A percentile compares a stretch with the other conserved stretches of the same genome.
phyloP scores from a whole-genome alignment of 2,329 filamentous ascomycete species.

The Arthrinium phaeospermum region DNA sequence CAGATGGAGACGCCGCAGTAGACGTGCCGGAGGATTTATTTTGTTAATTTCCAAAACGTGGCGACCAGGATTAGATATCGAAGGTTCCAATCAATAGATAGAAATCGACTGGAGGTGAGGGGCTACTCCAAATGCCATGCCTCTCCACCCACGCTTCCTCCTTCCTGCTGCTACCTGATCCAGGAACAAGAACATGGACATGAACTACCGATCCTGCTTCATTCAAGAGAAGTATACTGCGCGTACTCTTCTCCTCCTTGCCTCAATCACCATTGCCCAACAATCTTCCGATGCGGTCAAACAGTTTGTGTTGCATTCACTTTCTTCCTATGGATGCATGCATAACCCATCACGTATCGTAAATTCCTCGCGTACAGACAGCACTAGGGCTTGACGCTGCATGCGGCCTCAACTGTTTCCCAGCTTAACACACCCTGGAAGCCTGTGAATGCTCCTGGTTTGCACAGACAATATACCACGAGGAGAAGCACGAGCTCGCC shows the following conservation, averaged over 20 bases:
- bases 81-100: background rate
- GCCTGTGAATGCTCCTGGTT: background rate
- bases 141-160: background rate
- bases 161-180: background rate
- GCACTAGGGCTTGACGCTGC: too few species aligned
- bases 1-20: slow-evolving; percentile 1
- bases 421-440: too few species aligned
- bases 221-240: background rate
- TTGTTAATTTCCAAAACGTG: background rate
- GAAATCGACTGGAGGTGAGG: background rate
- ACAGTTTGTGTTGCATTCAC: background rate
- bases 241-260: background rate
- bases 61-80: background rate
- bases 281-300: background rate
- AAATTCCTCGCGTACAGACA: too few species aligned
- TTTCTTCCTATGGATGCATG: background rate
- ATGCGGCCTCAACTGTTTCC: too few species aligned
- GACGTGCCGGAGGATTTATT: background rate
- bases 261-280: background rate
- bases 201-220: background rate
- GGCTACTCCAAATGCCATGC: background rate
- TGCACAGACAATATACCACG: background rate
- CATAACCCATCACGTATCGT: too few species aligned
- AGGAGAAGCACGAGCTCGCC: background rate
- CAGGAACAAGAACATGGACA: background rate